phyloP scores from a whole-genome alignment of 306 rosid genomes.

The Cicer pinnatifidum region DNA sequence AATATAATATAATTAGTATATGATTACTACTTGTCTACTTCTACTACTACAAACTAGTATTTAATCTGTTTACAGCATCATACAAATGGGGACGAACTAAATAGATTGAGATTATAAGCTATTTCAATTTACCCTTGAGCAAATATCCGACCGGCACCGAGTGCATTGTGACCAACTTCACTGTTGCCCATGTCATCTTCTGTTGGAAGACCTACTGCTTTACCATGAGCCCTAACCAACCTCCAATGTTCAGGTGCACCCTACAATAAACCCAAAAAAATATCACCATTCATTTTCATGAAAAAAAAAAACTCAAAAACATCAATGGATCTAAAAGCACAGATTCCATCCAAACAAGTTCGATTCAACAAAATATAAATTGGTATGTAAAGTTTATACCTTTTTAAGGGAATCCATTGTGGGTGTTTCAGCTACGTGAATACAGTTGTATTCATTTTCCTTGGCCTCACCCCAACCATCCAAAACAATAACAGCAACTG shows the following conservation, averaged over 20 bases:
- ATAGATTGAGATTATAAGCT: conserved; percentile 4
- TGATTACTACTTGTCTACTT: not conserved
- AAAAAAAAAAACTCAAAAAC: not conserved
- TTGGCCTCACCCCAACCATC: conserved; percentile 99
- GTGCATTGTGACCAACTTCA: conserved; percentile 98
- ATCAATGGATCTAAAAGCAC: conserved; percentile 2
- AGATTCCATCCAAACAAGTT: not conserved
- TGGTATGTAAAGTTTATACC: conserved; percentile 4
- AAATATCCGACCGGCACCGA: conserved; percentile 95
- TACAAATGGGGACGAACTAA: not conserved
- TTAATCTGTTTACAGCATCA: not conserved
- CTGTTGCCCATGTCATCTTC: conserved; percentile 99
- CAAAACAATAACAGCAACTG: conserved; percentile 72
- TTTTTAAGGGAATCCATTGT: conserved; percentile 91
- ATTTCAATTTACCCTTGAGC: conserved; percentile 81
- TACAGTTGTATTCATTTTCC: conserved; percentile 77
- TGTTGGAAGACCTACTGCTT: conserved; percentile 90
- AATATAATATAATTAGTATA: not conserved
- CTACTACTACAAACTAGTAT: conserved; percentile 6
- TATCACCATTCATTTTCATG: conserved; percentile 5
- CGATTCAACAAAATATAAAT: not conserved
- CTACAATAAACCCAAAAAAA: conserved; percentile 40
- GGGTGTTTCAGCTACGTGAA: conserved; percentile 88
- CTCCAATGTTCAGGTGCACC: conserved; percentile 93
- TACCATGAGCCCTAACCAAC: conserved; percentile 90